Base-by-base conservation (phyloP, 768 basidiomycete species). In the Pleurotus djamor region DNA sequence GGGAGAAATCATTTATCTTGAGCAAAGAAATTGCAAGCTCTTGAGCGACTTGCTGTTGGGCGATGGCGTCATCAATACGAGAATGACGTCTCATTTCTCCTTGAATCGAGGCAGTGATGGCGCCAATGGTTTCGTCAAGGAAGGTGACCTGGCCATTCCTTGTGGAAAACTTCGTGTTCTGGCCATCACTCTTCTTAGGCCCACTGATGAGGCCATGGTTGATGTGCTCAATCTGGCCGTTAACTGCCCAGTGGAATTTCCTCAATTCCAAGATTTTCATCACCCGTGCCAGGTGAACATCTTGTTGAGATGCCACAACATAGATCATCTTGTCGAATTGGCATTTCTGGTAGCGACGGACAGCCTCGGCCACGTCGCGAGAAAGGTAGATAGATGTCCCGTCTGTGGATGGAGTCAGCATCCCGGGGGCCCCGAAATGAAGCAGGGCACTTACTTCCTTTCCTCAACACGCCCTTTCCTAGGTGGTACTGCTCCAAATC, bases 301-400 rank as follows among this genome's bases (percentile, higher is more conserved):
- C 61, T 33, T 62, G 61, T 48, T 74, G 71, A 32, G 70, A 64
- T 6, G 71, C 73, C 32, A 75, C 70, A 60, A 79, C 76, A 64
- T 77, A 79, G 65, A 82, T 72, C 73, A 79, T 77, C 71, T 87
- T 86, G 79, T 92, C 87, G 61, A 89, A 89, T 37, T 83, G 75
- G 74, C 87, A 88, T 66, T 83, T 80, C 59, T 87, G 80, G 72
- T 79, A 86, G 57, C 89, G 83, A 71, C 89, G 85, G 59, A 82
- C 79, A 1, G 89, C 88, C 4, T 84, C 91, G 51, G 83, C 89
- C 49, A 92, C 85, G 68, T 92, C 90, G 13, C 90, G 85, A 5
- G 86, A 86, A 48, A 89, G 79, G 69, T 90, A 89, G 45, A 77
- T 76, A 10, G 72, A 67, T 2, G 75, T 77, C 12, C 78, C 78